Base-by-base conservation (phyloP, 225 moss, liverwort and hornwort species). In the Marchantia paleacea region DNA sequence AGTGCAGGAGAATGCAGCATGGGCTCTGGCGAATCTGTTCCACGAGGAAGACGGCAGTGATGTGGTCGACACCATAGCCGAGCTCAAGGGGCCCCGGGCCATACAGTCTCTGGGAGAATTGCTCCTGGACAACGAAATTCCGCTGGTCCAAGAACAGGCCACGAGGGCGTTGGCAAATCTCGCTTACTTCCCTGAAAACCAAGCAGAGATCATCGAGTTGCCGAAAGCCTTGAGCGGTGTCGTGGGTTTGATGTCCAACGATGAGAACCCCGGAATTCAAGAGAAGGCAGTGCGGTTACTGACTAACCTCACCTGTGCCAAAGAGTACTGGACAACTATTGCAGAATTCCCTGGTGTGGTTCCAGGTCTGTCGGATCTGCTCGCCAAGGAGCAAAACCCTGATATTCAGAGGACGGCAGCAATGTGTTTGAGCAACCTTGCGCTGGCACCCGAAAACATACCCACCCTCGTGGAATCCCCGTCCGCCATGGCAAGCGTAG, bases 161-260 rank as follows among this genome's bases (percentile, higher is more conserved):
- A 52, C 79, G 8, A 80, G 76, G 53, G 80, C 84, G 7, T 67
- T 84, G 71, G 84, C 76, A 10, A 84, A 84, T 52, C 84, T 84
- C 16, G 80, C 80, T 14, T 60, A 77, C 22, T 84, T 80, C 25
- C 69, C 79, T 7, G 69, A 69, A 52, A 79, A 79, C 20, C 79
- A 71, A 70, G 79, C 69, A 0, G 69, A 79, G 13, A 79, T 79
- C 10, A 71, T 69, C 39, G 28, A 79, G 79, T 18, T 79, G 29
- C 79, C 79, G 2, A 29, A 48, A 29, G 31, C 30, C 24, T 70
- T 79, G 61, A 22, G 55, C 12, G 69, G 55, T 70, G 79, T 79
- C 10, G 79, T 79, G 29, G 57, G n/a, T 19, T 70, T 79, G 24
- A 79, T 79, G 79, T 69, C 79, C 29, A 39, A 39, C 30, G 69